Conservation (phyloP, 108 stramenopile genomes). For the Cyclotella sp. region DNA sequence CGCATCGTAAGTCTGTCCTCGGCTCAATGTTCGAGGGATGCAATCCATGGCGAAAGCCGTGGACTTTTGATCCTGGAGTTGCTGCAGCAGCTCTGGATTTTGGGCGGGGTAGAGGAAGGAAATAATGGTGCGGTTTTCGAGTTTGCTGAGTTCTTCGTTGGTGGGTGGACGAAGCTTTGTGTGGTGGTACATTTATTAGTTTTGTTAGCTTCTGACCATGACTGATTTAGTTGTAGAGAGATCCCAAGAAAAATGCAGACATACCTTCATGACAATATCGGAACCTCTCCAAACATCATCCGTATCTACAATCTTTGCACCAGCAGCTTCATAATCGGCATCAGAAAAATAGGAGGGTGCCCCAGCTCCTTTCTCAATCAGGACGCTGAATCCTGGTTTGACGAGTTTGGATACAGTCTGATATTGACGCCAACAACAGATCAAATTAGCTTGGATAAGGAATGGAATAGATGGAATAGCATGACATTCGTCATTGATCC, state of each 20-base stretch:
- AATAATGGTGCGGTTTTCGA: slow-evolving; percentile 89
- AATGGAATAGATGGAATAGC: background rate
- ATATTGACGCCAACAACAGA: background rate
- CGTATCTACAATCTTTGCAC: slow-evolving; percentile 87
- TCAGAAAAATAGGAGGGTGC: slow-evolving; percentile 84
- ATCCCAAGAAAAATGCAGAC: slow-evolving; percentile 2
- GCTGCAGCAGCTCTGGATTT: slow-evolving; percentile 90
- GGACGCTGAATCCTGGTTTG: slow-evolving; percentile 85
- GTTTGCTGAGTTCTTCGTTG: slow-evolving; percentile 69
- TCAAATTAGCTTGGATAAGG: background rate
- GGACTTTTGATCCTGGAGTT: slow-evolving; percentile 89
- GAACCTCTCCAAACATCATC: slow-evolving; percentile 84
- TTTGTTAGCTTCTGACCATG: background rate
- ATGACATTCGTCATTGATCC: background rate
- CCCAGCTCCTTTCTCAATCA: slow-evolving; percentile 94
- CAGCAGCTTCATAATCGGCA: slow-evolving; percentile 93
- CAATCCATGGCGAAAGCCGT: slow-evolving; percentile 98
- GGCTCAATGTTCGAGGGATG: slow-evolving; percentile 93
- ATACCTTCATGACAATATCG: slow-evolving; percentile 93
- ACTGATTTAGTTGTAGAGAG: background rate
- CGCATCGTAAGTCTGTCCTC: slow-evolving; percentile 98
- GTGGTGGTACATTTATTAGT: background rate
- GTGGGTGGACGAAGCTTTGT: slow-evolving; percentile 90
- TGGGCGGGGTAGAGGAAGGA: slow-evolving; percentile 93
- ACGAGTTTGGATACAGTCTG: slow-evolving; percentile 76